These are phyloP conservation scores for Heterobasidion annosum DNA, from an alignment of 1,284 basidiomycete genomes.

Conservation along the genomic window DNA sequence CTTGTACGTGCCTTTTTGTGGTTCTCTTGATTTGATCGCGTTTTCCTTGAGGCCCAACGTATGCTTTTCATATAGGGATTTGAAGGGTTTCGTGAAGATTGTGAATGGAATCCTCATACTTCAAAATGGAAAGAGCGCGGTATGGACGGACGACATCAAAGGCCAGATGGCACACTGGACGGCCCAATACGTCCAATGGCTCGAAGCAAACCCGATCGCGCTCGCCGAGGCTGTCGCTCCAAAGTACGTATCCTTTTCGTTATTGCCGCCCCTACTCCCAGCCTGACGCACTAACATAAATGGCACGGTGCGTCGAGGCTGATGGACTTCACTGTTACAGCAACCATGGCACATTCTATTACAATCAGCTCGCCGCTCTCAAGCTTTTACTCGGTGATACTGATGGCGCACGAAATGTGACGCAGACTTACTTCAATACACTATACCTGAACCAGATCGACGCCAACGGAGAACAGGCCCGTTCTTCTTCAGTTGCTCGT, in stretches of 20 bases:
- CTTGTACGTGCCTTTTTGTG: slow-evolving; percentile 19
- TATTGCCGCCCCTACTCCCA: neutral
- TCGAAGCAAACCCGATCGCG: slow-evolving; percentile 40
- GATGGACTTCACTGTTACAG: slow-evolving; percentile 20
- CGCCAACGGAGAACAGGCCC: slow-evolving; percentile 28
- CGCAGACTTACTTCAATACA: slow-evolving; percentile 25
- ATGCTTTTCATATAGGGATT: slow-evolving; percentile 22
- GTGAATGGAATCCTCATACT: slow-evolving; percentile 49
- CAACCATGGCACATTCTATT: slow-evolving; percentile 52
- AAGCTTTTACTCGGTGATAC: slow-evolving; percentile 28
- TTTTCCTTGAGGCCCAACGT: no score
- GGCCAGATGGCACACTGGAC: slow-evolving; percentile 39
- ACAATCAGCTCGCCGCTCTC: slow-evolving; percentile 27
- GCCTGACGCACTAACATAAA: slow-evolving; percentile 5
- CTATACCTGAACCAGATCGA: slow-evolving; percentile 26
- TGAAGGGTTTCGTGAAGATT: slow-evolving; percentile 54
- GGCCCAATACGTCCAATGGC: slow-evolving; percentile 44
- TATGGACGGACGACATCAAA: slow-evolving; percentile 51
- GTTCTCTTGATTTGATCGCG: neutral
- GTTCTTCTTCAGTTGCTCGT: neutral
- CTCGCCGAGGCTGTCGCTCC: slow-evolving; percentile 36
- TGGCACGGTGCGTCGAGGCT: no score
- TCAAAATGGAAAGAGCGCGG: slow-evolving; percentile 34
- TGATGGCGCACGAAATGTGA: slow-evolving; percentile 19
- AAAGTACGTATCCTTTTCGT: slow-evolving; percentile 36